Percentiles rank a stretch among this genome's conserved stretches.
Evolutionary conservation across 495 filamentous ascomycete genomes (phyloP).

Genomic region (Neurospora tetrasperma): DNA sequence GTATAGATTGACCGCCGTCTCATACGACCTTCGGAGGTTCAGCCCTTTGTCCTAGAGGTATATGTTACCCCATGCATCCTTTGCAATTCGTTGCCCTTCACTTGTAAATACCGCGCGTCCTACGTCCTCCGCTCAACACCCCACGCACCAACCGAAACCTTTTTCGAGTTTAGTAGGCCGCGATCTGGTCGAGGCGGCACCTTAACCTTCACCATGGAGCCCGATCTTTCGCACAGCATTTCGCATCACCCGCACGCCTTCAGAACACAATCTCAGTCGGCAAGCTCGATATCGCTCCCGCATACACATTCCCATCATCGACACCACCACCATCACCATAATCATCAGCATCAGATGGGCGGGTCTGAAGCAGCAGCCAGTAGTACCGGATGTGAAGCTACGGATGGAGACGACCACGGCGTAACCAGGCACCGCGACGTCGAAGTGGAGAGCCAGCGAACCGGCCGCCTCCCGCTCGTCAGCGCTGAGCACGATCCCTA

Average conservation of each 20-base stretch:
- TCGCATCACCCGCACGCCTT: slow-evolving; percentile 38
- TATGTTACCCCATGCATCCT: not conserved
- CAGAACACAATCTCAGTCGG: slow-evolving; percentile 30
- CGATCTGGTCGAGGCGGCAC: not conserved
- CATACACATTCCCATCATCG: slow-evolving; percentile 3
- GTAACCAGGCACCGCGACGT: slow-evolving; percentile 48
- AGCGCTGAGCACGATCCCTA: slow-evolving; percentile 67
- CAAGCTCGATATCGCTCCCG: slow-evolving; percentile 9
- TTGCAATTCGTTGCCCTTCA: not conserved
- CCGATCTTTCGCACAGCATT: slow-evolving; percentile 31
- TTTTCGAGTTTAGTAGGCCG: not conserved
- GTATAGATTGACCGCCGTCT: not conserved
- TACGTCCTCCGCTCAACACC: not conserved
- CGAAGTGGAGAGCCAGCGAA: slow-evolving; percentile 60
- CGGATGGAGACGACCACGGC: slow-evolving; percentile 35
- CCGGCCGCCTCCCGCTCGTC: slow-evolving; percentile 32
- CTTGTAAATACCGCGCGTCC: not conserved
- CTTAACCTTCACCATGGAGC: slow-evolving; percentile 14
- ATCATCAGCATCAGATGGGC: slow-evolving; percentile 24
- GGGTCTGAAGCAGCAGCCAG: slow-evolving; percentile 20
- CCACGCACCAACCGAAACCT: not conserved
- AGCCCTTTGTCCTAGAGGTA: not conserved
- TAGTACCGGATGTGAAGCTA: slow-evolving; percentile 39
- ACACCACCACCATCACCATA: slow-evolving; percentile 18
- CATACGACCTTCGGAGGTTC: not conserved